Percentiles rank a stretch among this genome's conserved stretches.
Evolutionary conservation across 352 stramenopile genomes (phyloP).

Genomic region (Blastocystis sp.): DNA sequence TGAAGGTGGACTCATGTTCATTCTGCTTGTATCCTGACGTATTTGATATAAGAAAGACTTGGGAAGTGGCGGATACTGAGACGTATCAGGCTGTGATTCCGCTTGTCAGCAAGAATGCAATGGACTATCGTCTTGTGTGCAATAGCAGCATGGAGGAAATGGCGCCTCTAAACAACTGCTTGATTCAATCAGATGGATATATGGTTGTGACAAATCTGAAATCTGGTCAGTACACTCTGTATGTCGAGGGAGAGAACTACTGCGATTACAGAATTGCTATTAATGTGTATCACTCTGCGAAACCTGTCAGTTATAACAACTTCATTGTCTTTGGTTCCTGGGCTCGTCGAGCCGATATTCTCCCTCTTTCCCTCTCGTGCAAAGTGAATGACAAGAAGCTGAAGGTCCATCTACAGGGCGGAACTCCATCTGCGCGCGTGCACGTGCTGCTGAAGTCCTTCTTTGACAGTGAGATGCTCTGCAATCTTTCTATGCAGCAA

Average conservation of each 20-base stretch:
- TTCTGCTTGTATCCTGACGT: not conserved
- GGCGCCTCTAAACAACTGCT: too few species aligned
- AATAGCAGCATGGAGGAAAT: not conserved
- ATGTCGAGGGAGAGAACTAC: too few species aligned
- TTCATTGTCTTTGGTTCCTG: not conserved
- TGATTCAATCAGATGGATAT: too few species aligned
- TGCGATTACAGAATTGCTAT: too few species aligned
- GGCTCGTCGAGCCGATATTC: not conserved
- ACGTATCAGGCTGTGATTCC: slow-evolving; percentile 13
- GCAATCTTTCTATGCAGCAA: not conserved
- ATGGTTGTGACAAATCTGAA: too few species aligned
- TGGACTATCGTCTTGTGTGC: not conserved
- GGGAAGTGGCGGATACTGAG: not conserved
- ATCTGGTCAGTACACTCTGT: too few species aligned
- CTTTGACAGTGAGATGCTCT: not conserved
- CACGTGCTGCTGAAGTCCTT: not conserved
- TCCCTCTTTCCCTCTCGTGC: not conserved
- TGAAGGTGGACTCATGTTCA: not conserved
- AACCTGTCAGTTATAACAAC: too few species aligned
- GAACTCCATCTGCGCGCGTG: not conserved
- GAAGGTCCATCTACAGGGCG: not conserved
- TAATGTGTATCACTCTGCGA: too few species aligned
- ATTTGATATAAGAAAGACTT: not conserved
- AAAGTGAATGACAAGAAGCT: not conserved
- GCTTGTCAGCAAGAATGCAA: not conserved